These are phyloP conservation scores for Coniochaeta prunicola DNA, from an alignment of 2,329 filamentous ascomycete species.

Conservation along the genomic window DNA sequence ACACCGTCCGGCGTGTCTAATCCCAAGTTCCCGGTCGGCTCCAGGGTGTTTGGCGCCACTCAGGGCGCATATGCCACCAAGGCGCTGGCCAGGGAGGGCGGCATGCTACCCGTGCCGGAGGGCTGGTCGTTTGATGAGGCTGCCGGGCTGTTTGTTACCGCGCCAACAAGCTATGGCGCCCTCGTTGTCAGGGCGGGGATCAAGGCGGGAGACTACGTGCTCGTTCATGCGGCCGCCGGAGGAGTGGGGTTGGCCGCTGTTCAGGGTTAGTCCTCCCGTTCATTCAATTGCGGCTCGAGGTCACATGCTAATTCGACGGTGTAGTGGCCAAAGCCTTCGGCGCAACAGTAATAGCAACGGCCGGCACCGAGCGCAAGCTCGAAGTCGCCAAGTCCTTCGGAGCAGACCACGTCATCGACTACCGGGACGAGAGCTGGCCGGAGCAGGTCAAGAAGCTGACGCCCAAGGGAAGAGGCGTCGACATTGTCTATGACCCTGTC, in stretches of 20 bases:
- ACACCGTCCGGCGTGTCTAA: conserved; percentile 45
- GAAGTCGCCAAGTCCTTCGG: conserved; percentile 73
- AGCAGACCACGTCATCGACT: conserved; percentile 78
- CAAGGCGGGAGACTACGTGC: conserved; percentile 74
- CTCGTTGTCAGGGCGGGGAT: conserved; percentile 72
- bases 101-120: conserved; percentile 65
- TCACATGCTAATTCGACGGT: conserved; percentile 42
- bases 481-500: conserved; percentile 93
- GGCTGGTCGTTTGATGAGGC: conserved; percentile 82
- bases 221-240: conserved; percentile 85
- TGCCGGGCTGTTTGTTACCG: conserved; percentile 85
- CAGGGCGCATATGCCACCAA: conserved; percentile 84
- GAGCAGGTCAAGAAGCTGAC: conserved; percentile 69
- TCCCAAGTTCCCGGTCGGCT: conserved; percentile 66
- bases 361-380: conserved; percentile 72
- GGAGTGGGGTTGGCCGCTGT: conserved; percentile 86
- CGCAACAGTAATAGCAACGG: conserved; percentile 88
- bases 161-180: conserved; percentile 80
- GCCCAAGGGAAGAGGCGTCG: conserved; percentile 65
- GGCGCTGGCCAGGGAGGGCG: conserved; percentile 57
- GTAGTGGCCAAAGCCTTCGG: conserved; percentile 87
- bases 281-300: background rate
- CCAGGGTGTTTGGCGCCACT: conserved; percentile 76
- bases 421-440: conserved; percentile 58
- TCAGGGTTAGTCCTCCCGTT: conserved; percentile 58